Evolutionary conservation across 2,329 filamentous ascomycete species (phyloP), one percentile per base, ranked within the genome.

Genomic region (Thielaviopsis musarum): DNA sequence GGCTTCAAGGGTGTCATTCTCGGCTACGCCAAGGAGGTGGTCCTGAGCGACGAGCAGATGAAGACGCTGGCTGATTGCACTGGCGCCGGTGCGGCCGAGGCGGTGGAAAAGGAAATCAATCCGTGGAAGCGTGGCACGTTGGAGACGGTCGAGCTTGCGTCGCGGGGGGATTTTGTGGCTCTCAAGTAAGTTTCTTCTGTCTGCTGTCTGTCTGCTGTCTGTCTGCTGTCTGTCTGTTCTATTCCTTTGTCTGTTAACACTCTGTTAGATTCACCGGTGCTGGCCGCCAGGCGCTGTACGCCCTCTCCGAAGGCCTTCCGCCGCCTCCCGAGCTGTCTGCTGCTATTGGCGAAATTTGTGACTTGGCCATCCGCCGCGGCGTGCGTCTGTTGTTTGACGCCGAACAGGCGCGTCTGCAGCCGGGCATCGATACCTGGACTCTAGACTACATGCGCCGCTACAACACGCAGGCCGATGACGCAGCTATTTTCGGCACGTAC

Each of bases 1-100:
- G 91, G 91, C 1, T 95, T 88, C 68, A 81, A 80, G 24, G 91
- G 90, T 13, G 87, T 95, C 5, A 89, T 95, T 59, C 76, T 95
- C 54, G 84, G 87, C 56, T 95, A 94, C 66, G 89, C 88, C 2
- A 81, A 79, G 64, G 91, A 95, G 70, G 85, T 93, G 0, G 84
- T 94, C 13, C 75, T 88, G 38, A 76, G 77, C 17, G 78, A 82
- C 34, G 70, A 74, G 4, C 75, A 83, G 65, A 73, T 73, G 1
- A 67, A 69, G 17, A 69, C 72, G 19, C 69, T 81, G 10, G 68
- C 72, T 2, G 69, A 72, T 0, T 71, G 70, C 55, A 72, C 72
- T n/a, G 74, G 74, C 0, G 70, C 73, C n/a, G 73, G 75, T 59
- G 79, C 71, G 1, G 70, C 76, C 34, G 72, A 75, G 52, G 72